Evolutionary conservation across 73 alveolate species (phyloP).

Genomic region (Tetrahymena borealis): DNA sequence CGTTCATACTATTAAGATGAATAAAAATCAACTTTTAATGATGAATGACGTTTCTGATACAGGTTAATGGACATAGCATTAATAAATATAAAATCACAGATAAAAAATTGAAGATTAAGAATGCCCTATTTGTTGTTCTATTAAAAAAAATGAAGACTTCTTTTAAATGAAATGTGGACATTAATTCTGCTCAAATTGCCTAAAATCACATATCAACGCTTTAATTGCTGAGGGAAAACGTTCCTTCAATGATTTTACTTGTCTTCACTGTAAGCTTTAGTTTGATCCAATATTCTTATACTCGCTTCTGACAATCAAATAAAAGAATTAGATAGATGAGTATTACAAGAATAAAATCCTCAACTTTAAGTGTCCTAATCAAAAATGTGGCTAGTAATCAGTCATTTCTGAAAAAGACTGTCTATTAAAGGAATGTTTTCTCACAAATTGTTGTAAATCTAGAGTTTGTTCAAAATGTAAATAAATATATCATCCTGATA

Average conservation of each 20-base stretch:
- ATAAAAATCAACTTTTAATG: neutral
- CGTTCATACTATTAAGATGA: no score
- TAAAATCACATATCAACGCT: neutral
- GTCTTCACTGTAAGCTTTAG: neutral
- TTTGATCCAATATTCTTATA: neutral
- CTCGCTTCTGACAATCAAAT: neutral
- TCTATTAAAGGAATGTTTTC: neutral
- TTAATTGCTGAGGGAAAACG: neutral
- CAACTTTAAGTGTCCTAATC: neutral
- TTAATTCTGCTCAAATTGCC: neutral
- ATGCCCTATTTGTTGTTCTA: neutral
- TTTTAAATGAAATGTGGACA: neutral
- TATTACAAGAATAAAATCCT: neutral
- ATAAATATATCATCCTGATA: neutral
- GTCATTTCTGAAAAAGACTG: neutral
- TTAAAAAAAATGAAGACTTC: neutral
- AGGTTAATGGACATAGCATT: neutral
- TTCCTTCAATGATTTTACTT: neutral
- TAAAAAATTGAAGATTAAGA: neutral
- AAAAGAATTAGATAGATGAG: neutral
- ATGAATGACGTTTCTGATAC: no score
- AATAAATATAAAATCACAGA: neutral
- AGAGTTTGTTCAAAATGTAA: neutral
- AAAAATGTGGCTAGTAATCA: neutral
- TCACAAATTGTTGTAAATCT: neutral